Evolutionary conservation across 2,329 filamentous ascomycete species (phyloP), one percentile per base, ranked within the genome.

Genomic region (Epichloe aotearoae): DNA sequence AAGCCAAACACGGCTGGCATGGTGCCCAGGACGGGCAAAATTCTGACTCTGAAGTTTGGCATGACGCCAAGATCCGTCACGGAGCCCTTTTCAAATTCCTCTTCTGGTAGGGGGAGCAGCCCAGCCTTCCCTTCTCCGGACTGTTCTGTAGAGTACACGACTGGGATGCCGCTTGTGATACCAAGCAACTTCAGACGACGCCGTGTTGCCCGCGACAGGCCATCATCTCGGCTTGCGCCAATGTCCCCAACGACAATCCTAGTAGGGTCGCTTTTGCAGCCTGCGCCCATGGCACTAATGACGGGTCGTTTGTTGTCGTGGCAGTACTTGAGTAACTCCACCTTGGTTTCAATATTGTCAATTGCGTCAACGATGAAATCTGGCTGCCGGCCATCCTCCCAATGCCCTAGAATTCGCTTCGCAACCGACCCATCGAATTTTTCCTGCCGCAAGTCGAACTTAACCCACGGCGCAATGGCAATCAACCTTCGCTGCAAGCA

Each of bases 1-100:
- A 96, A 86, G 8, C 93, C 93, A 65, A 98, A 98, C 1, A 97
- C 84, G 2, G 93, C 91, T 0, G 93, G 93, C 90, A 98, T 96
- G 0, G 93, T 98, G 1, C 93, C 93, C 3, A 98, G 71, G 0
- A 98, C 93, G 0, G 93, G 93, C 8, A 98, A 69, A 52, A 98
- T 98, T n/a, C 93, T 79, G 10, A 95, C 88, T 23, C 93, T 79
- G 66, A 98, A 98, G 63, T 95, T 90, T 1, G 90, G 86, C 47
- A 98, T 76, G 0, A 94, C 87, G 42, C 89, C 86, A 0, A 97
- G 75, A 57, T 96, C 90, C 26, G 85, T 84, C 0, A 97, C 88
- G 17, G 82, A 75, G 17, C 93, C 93, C 67, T 93, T 95, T 46
- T 80, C 68, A 61, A 89, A 93, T 64, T 97, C 90, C 46, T 93